These are phyloP conservation scores for Isatis tinctoria DNA, from an alignment of 345 rosid species.

Conservation along the genomic window DNA sequence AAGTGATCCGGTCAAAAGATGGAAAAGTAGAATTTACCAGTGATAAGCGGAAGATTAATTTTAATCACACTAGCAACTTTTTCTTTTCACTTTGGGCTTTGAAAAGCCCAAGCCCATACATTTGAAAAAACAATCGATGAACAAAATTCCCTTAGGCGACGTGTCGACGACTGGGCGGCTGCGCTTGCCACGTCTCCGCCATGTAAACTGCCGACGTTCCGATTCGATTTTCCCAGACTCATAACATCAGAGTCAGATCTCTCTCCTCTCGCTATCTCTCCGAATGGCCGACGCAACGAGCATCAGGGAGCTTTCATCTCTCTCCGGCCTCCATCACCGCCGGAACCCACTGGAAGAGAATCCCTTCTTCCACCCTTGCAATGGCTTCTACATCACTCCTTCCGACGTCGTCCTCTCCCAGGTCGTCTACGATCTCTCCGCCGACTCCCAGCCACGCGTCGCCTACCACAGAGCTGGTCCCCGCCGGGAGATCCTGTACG, in stretches of 20 bases:
- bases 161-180: slow-evolving; percentile 5
- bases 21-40: not conserved
- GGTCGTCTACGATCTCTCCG: slow-evolving; percentile 46
- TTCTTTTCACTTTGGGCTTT: not conserved
- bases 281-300: slow-evolving; percentile 10
- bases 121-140: too few species aligned
- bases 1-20: not conserved
- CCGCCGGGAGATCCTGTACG: slow-evolving; percentile 47
- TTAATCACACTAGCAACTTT: not conserved
- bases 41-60: not conserved
- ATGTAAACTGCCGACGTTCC: not conserved
- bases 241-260: not conserved
- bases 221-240: not conserved
- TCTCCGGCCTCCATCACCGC: slow-evolving; percentile 32
- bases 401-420: slow-evolving; percentile 66
- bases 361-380: slow-evolving; percentile 50
- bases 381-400: slow-evolving; percentile 60
- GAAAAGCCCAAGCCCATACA: not conserved
- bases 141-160: not conserved
- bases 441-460: slow-evolving; percentile 17
- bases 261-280: not conserved
- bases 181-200: slow-evolving; percentile 22
- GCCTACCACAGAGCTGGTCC: slow-evolving; percentile 83
- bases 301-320: slow-evolving; percentile 36
- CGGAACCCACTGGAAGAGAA: slow-evolving; percentile 60